Conservation (phyloP, 1,139 yeast genomes). For the Candida sp. region DNA sequence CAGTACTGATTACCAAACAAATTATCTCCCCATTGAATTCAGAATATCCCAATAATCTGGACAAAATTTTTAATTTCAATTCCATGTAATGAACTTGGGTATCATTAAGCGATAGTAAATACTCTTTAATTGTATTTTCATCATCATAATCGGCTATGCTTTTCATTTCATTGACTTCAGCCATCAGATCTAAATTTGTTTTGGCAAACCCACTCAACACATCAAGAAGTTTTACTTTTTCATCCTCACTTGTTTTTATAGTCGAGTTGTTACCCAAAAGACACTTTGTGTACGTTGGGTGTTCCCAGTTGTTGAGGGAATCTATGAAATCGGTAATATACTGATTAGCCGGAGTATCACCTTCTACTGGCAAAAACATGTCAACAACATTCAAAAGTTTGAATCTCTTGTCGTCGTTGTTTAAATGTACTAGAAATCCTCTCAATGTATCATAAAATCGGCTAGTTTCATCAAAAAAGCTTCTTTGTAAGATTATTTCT, state of each 20-base stretch:
- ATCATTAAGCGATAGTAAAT: slow-evolving; percentile 27
- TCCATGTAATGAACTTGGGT: slow-evolving; percentile 42
- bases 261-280: slow-evolving; percentile 13
- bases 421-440: slow-evolving; percentile 9
- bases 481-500: slow-evolving; percentile 15
- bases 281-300: slow-evolving; percentile 10
- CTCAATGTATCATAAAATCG: slow-evolving; percentile 19
- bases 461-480: slow-evolving; percentile 23
- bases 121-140: slow-evolving; percentile 15
- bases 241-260: slow-evolving; percentile 22
- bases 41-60: slow-evolving; percentile 27
- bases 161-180: slow-evolving; percentile 5
- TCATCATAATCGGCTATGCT: slow-evolving; percentile 13
- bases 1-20: slow-evolving; percentile 19
- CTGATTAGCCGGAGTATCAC: neutral
- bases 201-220: slow-evolving; percentile 32
- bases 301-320: slow-evolving; percentile 22
- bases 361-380: slow-evolving; percentile 13
- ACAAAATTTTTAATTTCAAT: slow-evolving; percentile 42
- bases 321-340: slow-evolving; percentile 23
- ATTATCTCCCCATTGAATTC: slow-evolving; percentile 5
- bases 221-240: slow-evolving; percentile 32
- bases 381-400: slow-evolving; percentile 16
- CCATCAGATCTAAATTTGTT: slow-evolving; percentile 8
- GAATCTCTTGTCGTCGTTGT: neutral